Evolutionary conservation across 2,329 filamentous ascomycete species (phyloP), one percentile per base, ranked within the genome.

Genomic region (Paecilomyces fulvus): DNA sequence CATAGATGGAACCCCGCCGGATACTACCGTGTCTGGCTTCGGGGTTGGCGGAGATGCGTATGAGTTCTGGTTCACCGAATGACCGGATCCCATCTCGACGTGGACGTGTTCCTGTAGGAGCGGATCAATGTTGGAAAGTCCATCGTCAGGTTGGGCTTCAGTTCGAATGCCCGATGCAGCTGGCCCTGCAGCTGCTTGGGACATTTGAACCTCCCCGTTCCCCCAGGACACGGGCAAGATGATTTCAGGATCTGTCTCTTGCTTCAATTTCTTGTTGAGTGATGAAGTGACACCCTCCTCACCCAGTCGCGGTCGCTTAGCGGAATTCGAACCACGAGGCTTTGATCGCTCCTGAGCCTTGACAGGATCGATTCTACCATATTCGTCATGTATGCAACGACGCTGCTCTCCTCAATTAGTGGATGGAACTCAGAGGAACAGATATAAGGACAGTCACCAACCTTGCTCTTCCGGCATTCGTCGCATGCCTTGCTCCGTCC

Each of bases 381-480:
- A 79, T 61, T 85, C 83, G 63, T 86, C 83, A 64, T 87, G 84
- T 52, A 86, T 83, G 64, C 84, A 87, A 64, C 84, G 82, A 57
- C 84, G 82, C 83, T 86, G 60, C 37, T 53, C 61, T 49, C 61
- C 56, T 20, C 25, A 21, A 49, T 65, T 58, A 65, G 63, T 68
- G 62, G 60, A 43, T 52, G 55, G 30, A 54, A 54, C 51, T 37
- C 21, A 48, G 48, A 53, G 21, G 33, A 54, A 49, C 25, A 56
- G 17, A 30, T 11, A 43, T 25, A 43, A 20, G 14, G 48, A 23
- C 6, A 53, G 31, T 46, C 37, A 70, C 79, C 69, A 67, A 85
- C 83, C 77, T 86, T 86, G 77, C 83, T 85, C 67, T 84, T 86
- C 50, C 84, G 80, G 69, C 84, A 87, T 63, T 86, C 83, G 57